A percentile compares a stretch with the other conserved stretches of the same genome.
phyloP scores from a whole-genome alignment of 2,329 filamentous ascomycete species.

The Colletotrichum sp. region DNA sequence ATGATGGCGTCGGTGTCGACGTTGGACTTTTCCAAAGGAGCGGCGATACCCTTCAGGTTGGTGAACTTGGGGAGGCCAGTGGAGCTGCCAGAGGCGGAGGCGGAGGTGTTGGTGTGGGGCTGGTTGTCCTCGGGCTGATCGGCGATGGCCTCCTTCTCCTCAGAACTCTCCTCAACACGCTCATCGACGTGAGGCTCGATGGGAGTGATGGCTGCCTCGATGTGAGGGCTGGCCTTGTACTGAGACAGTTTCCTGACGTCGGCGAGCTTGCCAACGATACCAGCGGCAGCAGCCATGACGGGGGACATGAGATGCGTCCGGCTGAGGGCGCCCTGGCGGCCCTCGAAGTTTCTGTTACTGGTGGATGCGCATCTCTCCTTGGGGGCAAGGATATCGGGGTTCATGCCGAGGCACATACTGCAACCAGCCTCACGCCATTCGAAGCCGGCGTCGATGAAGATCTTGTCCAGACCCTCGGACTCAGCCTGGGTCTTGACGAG shows the following conservation, averaged over 20 bases:
- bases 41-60: slow-evolving; percentile 83
- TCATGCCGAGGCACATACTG: slow-evolving; percentile 99
- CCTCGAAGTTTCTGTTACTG: slow-evolving; percentile 97
- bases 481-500: slow-evolving; percentile 93
- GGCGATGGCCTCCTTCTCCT: slow-evolving; percentile 56
- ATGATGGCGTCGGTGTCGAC: slow-evolving; percentile 99
- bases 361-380: slow-evolving; percentile 94
- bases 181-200: slow-evolving; percentile 59
- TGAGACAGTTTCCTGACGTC: slow-evolving; percentile 80
- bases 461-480: slow-evolving; percentile 88
- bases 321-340: slow-evolving; percentile 89
- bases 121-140: slow-evolving; percentile 69
- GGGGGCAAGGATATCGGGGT: slow-evolving; percentile 93
- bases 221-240: slow-evolving; percentile 63
- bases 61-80: slow-evolving; percentile 82
- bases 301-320: slow-evolving; percentile 97
- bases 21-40: slow-evolving; percentile 86
- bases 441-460: slow-evolving; percentile 91
- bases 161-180: slow-evolving; percentile 54
- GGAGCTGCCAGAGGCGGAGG: slow-evolving; percentile 31
- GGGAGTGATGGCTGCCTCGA: slow-evolving; percentile 57
- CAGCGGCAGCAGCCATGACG: slow-evolving; percentile 92
- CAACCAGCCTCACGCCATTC: slow-evolving; percentile 98
- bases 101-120: slow-evolving; percentile 60
- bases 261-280: slow-evolving; percentile 87